Percentiles rank a stretch among this genome's conserved stretches.
Conservation (phyloP, 805 yeast genomes). For the Starmerella bombi region DNA sequence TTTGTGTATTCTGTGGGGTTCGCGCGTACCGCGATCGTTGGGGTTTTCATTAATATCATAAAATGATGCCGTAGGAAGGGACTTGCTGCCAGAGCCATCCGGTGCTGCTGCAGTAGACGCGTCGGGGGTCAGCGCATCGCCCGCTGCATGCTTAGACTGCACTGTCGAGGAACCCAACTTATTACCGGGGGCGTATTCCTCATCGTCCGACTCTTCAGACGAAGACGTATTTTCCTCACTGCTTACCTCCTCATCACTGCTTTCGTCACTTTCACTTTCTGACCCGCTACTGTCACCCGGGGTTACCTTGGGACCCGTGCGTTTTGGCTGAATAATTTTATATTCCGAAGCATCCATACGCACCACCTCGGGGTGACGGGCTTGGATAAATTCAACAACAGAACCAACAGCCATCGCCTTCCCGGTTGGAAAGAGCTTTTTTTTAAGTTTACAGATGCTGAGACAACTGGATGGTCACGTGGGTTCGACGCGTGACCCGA, state of each 20-base stretch:
- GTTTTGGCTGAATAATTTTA: constrained; percentile 9
- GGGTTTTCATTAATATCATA: constrained; percentile 45
- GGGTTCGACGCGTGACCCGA: too few relatives aligned
- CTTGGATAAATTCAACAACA: constrained; percentile 39
- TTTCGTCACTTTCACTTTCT: not conserved
- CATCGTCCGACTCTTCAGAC: not conserved
- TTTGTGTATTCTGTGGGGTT: constrained; percentile 46
- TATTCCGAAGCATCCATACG: constrained; percentile 9
- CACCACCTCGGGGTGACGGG: constrained; percentile 40
- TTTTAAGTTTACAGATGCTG: too few relatives aligned
- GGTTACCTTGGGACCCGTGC: not conserved
- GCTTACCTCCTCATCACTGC: constrained; percentile 2
- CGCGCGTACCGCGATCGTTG: constrained; percentile 52
- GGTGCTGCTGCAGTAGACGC: too few relatives aligned
- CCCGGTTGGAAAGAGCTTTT: not conserved
- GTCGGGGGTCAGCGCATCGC: too few relatives aligned
- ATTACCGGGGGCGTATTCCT: not conserved
- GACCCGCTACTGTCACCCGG: not conserved
- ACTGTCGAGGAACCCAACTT: not conserved
- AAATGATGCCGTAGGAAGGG: constrained; percentile 30
- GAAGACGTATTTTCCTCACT: too few relatives aligned
- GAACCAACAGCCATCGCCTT: constrained; percentile 12
- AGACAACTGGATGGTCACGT: too few relatives aligned
- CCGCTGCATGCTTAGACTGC: not conserved
- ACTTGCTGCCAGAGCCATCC: too few relatives aligned